Evolutionary conservation across 2,329 filamentous ascomycete species (phyloP).

Genomic region (Talaromyces pinophilus): DNA sequence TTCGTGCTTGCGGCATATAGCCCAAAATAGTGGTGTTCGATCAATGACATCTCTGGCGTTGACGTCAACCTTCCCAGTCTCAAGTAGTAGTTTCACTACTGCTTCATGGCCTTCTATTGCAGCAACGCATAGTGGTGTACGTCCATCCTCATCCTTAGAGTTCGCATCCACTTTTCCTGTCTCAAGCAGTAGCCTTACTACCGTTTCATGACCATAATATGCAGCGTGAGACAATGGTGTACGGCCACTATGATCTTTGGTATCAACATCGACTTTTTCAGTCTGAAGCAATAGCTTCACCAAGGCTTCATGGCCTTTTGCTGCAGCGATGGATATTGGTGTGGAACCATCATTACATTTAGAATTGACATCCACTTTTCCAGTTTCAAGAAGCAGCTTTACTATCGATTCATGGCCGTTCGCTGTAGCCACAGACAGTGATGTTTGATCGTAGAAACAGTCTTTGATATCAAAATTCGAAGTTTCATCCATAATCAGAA

Average conservation of each 20-base stretch:
- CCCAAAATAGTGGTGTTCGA: not conserved
- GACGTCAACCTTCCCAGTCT: slow-evolving; percentile 19
- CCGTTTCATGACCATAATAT: not conserved
- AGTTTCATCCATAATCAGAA: slow-evolving; percentile 13
- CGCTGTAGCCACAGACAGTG: slow-evolving; percentile 43
- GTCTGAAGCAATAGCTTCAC: slow-evolving; percentile 22
- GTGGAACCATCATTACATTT: slow-evolving; percentile 2
- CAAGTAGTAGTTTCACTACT: slow-evolving; percentile 17
- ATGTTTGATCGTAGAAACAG: not conserved
- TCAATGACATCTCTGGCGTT: not conserved
- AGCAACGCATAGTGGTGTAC: not conserved
- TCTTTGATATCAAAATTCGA: not conserved
- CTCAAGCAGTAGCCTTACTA: slow-evolving; percentile 10
- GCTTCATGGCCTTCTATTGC: not conserved
- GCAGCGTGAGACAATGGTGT: slow-evolving; percentile 10
- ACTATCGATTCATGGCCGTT: slow-evolving; percentile 29
- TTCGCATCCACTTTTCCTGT: slow-evolving; percentile 1
- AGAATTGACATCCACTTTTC: not conserved
- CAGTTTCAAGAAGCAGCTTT: slow-evolving; percentile 11
- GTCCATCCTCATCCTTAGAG: not conserved
- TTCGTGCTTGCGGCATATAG: not conserved
- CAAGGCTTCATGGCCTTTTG: slow-evolving; percentile 16
- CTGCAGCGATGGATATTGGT: slow-evolving; percentile 10
- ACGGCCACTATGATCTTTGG: slow-evolving; percentile 4
- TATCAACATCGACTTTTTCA: slow-evolving; percentile 15